phyloP scores from a whole-genome alignment of 176 grass and related monocot genomes.

The Oryza meyeriana region DNA sequence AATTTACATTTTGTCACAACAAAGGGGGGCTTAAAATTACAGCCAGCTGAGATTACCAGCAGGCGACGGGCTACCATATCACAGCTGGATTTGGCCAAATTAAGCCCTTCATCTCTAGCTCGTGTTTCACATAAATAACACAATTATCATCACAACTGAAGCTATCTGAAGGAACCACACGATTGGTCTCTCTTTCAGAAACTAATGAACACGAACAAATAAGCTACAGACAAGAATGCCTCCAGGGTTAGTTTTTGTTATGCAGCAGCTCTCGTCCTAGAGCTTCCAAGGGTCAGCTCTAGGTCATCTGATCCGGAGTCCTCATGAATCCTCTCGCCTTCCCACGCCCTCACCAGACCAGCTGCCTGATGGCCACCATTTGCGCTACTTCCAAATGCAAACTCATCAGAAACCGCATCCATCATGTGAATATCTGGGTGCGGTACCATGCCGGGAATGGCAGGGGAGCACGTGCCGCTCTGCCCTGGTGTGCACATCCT shows the following conservation, averaged over 20 bases:
- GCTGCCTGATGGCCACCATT: conserved; percentile 36
- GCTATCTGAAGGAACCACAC: conserved; percentile 41
- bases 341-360: conserved; percentile 72
- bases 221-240: conserved; percentile 27
- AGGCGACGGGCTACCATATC: neutral
- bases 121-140: conserved; percentile 40
- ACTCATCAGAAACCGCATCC: conserved; percentile 58
- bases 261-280: conserved; percentile 37
- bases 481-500: conserved; percentile 78
- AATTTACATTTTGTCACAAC: conserved; percentile 49
- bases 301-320: conserved; percentile 78
- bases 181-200: conserved; percentile 37
- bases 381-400: conserved; percentile 73
- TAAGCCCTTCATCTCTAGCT: neutral
- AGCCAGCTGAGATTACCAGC: conserved; percentile 11
- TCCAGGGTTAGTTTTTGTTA: conserved; percentile 24
- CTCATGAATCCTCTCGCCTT: conserved; percentile 92
- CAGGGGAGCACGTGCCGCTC: conserved; percentile 79
- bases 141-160: conserved; percentile 31
- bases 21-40: conserved; percentile 7
- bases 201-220: conserved; percentile 31
- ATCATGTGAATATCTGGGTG: conserved; percentile 57
- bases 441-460: conserved; percentile 29
- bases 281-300: conserved; percentile 81
- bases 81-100: conserved; percentile 21